Conservation (phyloP, 495 filamentous ascomycete species). For the Penicillium maclennaniae region DNA sequence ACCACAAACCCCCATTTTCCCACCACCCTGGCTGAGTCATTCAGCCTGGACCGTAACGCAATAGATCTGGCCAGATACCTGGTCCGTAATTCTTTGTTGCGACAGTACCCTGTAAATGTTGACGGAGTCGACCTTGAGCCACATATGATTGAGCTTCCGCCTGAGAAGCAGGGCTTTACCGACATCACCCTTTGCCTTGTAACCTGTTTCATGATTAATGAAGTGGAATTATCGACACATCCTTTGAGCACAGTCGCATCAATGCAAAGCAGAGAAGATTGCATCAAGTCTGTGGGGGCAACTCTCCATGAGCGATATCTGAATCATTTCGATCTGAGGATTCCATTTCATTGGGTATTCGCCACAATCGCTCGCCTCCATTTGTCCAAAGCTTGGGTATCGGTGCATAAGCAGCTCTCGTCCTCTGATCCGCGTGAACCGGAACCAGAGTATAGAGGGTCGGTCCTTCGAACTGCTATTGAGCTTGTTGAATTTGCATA, state of each 20-base stretch:
- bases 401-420: constrained; percentile 10
- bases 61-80: too few species aligned
- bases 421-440: constrained; percentile 32
- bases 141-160: constrained; percentile 49
- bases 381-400: constrained; percentile 60
- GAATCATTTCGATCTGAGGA: constrained; percentile 49
- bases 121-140: constrained; percentile 64
- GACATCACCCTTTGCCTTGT: constrained; percentile 73
- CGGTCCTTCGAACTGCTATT: constrained; percentile 2
- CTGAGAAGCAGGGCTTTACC: constrained; percentile 51
- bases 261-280: neutral
- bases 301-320: constrained; percentile 61
- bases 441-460: neutral
- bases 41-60: too few species aligned
- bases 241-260: neutral
- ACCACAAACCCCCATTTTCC: too few species aligned
- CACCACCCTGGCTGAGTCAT: too few species aligned
- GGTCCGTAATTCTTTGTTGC: too few species aligned
- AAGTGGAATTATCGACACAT: neutral
- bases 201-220: constrained; percentile 46
- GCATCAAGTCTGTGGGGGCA: constrained; percentile 5
- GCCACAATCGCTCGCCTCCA: constrained; percentile 62
- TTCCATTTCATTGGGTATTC: constrained; percentile 65
- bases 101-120: constrained; percentile 67
- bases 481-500: constrained; percentile 5